Evolutionary conservation across 495 filamentous ascomycete species (phyloP), one percentile per base, ranked within the genome.

Genomic region (Podospora australis): DNA sequence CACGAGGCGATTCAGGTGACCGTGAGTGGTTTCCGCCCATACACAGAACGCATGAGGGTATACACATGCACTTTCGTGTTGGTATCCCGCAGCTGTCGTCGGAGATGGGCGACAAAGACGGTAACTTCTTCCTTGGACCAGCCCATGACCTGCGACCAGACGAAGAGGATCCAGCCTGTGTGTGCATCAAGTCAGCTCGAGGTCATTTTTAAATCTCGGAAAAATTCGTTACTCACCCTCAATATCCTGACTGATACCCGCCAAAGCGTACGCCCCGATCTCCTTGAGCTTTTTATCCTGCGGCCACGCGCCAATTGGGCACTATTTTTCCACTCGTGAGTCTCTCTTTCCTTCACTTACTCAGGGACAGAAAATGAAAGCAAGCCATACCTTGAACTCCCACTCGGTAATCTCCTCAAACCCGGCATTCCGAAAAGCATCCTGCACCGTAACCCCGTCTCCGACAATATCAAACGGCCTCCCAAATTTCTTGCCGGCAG

Each of bases 221-320:
- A 11, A 34, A 11, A 34, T n/a, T n/a, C n/a, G n/a, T n/a, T n/a
- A 34, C 30, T 34, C 30, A 34, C 30, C 30, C 30, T 34, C 30
- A 34, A 24, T 25, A 24, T 39, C 23, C 23, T 19, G 6, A 2
- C 4, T 16, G 16, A 14, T 28, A n/a, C 2, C 10, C 10, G n/a
- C n/a, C 46, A 28, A 17, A 13, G 40, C 19, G 24, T 19, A 71
- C 22, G 61, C 39, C 21, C 82, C 81, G 22, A 42, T 28, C 25
- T 68, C 62, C 40, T 71, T 78, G 30, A 77, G 41, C n/a, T 65
- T 68, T 9, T 64, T 65, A 52, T 87, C 76, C 39, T 68, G 68
- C 0, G 81, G 70, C 81, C 79, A 83, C 7, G 72, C 63, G 23
- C 80, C 82, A 6, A 70, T 62, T 3, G 83, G 83, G 21, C 77